Percentiles rank a stretch among this genome's conserved stretches.
These are phyloP conservation scores for Rossbeevera mucosa DNA, from an alignment of 768 basidiomycete species.

Conservation along the genomic window DNA sequence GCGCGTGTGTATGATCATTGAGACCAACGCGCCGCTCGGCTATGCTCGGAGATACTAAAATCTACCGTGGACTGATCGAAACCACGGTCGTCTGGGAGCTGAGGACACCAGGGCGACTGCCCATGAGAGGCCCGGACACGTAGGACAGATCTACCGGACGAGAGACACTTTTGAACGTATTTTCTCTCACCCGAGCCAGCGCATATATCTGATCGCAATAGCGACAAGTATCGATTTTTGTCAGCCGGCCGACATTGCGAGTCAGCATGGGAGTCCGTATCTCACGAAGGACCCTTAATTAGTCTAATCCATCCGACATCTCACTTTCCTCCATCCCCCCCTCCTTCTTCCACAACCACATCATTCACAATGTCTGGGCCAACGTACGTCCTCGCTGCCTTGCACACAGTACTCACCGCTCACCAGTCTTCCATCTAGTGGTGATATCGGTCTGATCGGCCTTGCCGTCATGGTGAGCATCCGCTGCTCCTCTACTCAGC, in stretches of 20 bases:
- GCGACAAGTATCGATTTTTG: background rate
- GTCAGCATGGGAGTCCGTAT: conserved; percentile 17
- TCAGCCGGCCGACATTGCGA: conserved; percentile 1
- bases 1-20: background rate
- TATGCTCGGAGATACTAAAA: conserved; percentile 10
- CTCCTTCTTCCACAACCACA: conserved; percentile 33
- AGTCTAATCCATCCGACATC: conserved; percentile 31
- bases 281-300: too few species aligned
- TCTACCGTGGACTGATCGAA: background rate
- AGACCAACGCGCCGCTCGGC: background rate
- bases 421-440: conserved; percentile 44
- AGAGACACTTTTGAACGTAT: conserved; percentile 2
- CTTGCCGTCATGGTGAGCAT: conserved; percentile 90
- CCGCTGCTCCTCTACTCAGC: conserved; percentile 13
- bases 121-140: background rate
- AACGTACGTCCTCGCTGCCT: conserved; percentile 40
- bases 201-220: background rate
- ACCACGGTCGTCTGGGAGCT: background rate
- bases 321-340: conserved; percentile 13
- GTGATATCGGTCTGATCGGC: conserved; percentile 98
- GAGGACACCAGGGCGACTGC: background rate
- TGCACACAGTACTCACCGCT: conserved; percentile 11
- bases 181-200: conserved; percentile 8
- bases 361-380: conserved; percentile 40
- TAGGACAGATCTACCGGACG: conserved; percentile 1